Percentiles rank a stretch among this genome's conserved stretches.
These are phyloP conservation scores for Alternaria novae-zelandiae DNA, from an alignment of 2,329 filamentous ascomycete species.

Conservation along the genomic window DNA sequence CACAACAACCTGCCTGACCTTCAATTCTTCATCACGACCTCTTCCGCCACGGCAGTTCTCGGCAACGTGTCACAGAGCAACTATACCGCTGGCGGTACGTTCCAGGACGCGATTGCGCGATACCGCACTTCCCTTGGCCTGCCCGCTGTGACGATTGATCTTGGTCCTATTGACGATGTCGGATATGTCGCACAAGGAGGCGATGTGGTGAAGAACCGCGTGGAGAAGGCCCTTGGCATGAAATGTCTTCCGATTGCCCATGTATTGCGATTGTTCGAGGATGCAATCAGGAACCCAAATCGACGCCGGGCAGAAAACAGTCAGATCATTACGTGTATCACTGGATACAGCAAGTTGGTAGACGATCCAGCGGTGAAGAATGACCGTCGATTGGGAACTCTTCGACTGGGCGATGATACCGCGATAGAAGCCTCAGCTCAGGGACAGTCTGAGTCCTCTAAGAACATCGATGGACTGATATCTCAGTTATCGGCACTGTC, in stretches of 20 bases:
- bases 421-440: neutral
- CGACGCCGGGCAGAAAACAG: neutral
- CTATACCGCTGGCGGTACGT: slow-evolving; percentile 55
- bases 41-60: slow-evolving; percentile 27
- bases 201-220: neutral
- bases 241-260: neutral
- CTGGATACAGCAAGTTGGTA: neutral
- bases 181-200: slow-evolving; percentile 42
- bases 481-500: neutral
- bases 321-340: neutral
- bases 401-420: neutral
- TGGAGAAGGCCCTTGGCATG: slow-evolving; percentile 1
- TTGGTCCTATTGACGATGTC: slow-evolving; percentile 56
- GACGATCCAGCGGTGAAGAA: neutral
- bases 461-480: neutral
- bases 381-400: neutral
- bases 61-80: slow-evolving; percentile 51
- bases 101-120: slow-evolving; percentile 32
- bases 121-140: slow-evolving; percentile 24
- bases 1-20: slow-evolving; percentile 23
- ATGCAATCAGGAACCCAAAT: neutral
- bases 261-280: neutral
- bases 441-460: neutral
- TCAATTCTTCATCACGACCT: slow-evolving; percentile 42
- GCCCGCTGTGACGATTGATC: slow-evolving; percentile 55